Base-by-base conservation (phyloP, 306 rosid genomes). In the Cucumis sativus region DNA sequence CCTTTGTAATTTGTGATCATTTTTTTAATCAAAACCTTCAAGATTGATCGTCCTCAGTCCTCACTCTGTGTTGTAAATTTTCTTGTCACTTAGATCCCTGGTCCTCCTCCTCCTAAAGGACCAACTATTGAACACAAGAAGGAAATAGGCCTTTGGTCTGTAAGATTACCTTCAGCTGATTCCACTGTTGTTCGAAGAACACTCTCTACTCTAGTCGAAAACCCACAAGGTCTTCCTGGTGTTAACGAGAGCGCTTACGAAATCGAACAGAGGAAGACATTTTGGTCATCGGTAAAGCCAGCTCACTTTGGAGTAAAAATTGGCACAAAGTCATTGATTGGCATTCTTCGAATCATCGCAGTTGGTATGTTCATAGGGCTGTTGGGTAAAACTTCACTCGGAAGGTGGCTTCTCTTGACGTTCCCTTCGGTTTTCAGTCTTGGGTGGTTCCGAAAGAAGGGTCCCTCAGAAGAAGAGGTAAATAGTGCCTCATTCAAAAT, bases 151-250 rank as follows among this genome's bases (percentile, higher is more conserved):
- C 88, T 89, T 37, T 86, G 90, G 90, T 91, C 88, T 3, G 87
- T 90, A 43, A 91, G 82, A 76, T 86, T 93, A 28, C 97, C 98
- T 61, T 91, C 96, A 59, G 93, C 98, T 51, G 96, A 93, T 82
- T 82, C 97, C 20, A 79, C 82, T 11, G 84, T 86, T 10, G 98
- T 93, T 35, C 87, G 92, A 64, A 84, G 87, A 86, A 91, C 98
- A 40, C 86, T 91, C 52, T 79, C 88, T 39, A 35, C 78, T 83
- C 88, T 93, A 47, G 78, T 92, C 20, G 92, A 94, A 79, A 85
- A 85, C 49, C 90, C 92, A 3, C 33, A 39, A 3, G 97, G 98
- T 58, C 96, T 91, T 80, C 86, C 89, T 0, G 97, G 97, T 51
- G 35, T 82, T 77, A 82, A 87, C 52, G 96, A 94, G 88, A 84